phyloP scores from a whole-genome alignment of 208 protist genomes.

The Trichomonas vaginalis region DNA sequence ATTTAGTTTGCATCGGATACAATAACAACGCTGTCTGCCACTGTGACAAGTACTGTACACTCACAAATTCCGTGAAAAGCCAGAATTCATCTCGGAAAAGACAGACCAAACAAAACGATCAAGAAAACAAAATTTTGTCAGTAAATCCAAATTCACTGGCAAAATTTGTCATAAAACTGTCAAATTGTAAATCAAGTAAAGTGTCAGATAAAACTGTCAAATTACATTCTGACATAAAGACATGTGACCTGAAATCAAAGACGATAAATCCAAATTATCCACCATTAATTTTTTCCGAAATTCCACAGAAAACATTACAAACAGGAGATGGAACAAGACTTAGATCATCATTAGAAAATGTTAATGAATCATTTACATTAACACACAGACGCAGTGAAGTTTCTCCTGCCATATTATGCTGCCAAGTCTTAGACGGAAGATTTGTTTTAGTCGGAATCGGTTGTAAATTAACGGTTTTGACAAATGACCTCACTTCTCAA shows the following conservation, averaged over 20 bases:
- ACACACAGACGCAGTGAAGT: not conserved
- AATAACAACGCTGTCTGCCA: not conserved
- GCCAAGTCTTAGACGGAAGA: not conserved
- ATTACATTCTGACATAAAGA: not conserved
- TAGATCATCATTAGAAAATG: not conserved
- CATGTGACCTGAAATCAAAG: not conserved
- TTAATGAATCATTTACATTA: not conserved
- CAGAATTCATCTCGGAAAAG: not conserved
- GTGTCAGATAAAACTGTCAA: not conserved
- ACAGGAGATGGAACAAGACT: not conserved
- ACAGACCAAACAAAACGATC: not conserved
- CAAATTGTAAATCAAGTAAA: not conserved
- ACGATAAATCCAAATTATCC: not conserved
- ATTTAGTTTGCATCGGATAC: not conserved
- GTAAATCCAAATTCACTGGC: not conserved
- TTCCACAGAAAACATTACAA: not conserved
- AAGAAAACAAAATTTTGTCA: not conserved
- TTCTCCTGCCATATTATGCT: not conserved
- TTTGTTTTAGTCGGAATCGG: not conserved
- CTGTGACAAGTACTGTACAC: not conserved
- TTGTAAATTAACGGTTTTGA: not conserved
- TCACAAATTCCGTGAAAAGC: not conserved
- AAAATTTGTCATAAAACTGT: not conserved
- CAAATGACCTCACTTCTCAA: not conserved
- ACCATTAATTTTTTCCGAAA: not conserved